A percentile compares a stretch with the other conserved stretches of the same genome.
phyloP scores from a whole-genome alignment of 2,329 filamentous ascomycete species.

The Calonectria naviculata region DNA sequence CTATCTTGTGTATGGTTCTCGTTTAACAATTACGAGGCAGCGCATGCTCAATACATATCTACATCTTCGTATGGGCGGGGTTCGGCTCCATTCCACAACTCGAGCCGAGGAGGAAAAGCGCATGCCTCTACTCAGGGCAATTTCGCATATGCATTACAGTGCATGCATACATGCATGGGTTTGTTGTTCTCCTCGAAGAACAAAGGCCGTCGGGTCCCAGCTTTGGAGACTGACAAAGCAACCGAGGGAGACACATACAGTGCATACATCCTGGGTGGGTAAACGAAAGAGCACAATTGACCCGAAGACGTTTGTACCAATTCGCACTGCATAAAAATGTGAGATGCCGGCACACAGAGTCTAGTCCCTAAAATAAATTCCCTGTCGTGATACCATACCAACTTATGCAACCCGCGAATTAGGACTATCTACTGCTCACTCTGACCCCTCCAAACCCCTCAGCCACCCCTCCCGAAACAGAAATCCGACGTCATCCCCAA shows the following conservation, averaged over 20 bases:
- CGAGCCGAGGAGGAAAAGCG: neutral
- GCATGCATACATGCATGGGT: conserved; percentile 2
- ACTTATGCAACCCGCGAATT: conserved; percentile 9
- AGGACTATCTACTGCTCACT: neutral
- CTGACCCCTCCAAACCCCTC: conserved; percentile 10
- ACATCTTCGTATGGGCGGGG: neutral
- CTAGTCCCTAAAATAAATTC: conserved; percentile 10
- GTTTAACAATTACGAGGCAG: neutral
- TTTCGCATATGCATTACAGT: conserved; percentile 12
- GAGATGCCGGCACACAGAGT: neutral
- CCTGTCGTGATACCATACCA: conserved; percentile 5
- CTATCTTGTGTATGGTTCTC: neutral
- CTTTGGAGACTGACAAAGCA: neutral
- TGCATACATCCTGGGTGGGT: neutral
- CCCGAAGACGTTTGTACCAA: neutral
- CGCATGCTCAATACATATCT: neutral
- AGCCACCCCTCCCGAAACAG: conserved; percentile 9
- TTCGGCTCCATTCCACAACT: conserved; percentile 6
- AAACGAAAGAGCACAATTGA: neutral
- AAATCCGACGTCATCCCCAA: conserved; percentile 17
- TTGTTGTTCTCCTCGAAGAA: neutral
- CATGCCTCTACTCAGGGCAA: conserved; percentile 5
- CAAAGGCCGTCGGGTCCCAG: neutral
- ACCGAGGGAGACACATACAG: neutral
- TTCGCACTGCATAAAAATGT: neutral